Conservation (phyloP, 768 basidiomycete genomes). For the Calocera viscosa region DNA sequence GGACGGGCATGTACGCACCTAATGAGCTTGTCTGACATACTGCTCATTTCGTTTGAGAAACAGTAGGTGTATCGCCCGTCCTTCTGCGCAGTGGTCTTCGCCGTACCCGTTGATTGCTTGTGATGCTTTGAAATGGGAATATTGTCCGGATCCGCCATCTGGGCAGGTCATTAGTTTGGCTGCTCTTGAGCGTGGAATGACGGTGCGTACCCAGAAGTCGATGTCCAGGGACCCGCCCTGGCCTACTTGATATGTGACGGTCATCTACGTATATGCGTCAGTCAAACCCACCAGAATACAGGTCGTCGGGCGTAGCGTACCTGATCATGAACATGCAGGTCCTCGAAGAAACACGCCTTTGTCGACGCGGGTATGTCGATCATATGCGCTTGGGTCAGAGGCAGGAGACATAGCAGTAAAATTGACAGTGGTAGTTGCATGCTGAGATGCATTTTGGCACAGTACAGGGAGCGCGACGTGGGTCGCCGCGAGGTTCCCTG, state of each 20-base stretch:
- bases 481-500: not conserved
- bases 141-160: conserved; percentile 73
- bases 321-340: conserved; percentile 83
- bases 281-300: not conserved
- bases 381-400: conserved; percentile 21
- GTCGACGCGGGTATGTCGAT: conserved; percentile 52
- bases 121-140: conserved; percentile 62
- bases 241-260: conserved; percentile 96
- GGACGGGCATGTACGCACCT: conserved; percentile 40
- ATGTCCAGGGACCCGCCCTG: conserved; percentile 95
- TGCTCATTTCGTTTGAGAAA: conserved; percentile 98
- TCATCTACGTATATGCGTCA: conserved; percentile 54
- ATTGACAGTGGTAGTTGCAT: conserved; percentile 3
- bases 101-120: conserved; percentile 77
- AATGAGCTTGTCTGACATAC: conserved; percentile 88
- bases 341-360: conserved; percentile 95
- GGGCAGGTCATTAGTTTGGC: conserved; percentile 6
- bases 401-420: not conserved
- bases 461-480: not conserved
- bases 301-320: conserved; percentile 27
- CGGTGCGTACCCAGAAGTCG: conserved; percentile 73
- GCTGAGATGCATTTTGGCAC: conserved; percentile 2
- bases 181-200: not conserved
- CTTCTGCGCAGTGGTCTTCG: conserved; percentile 71
- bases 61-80: conserved; percentile 91